Evolutionary conservation across 2,329 filamentous ascomycete species (phyloP), one percentile per base, ranked within the genome.

Genomic region (Fusarium pseudograminearum): DNA sequence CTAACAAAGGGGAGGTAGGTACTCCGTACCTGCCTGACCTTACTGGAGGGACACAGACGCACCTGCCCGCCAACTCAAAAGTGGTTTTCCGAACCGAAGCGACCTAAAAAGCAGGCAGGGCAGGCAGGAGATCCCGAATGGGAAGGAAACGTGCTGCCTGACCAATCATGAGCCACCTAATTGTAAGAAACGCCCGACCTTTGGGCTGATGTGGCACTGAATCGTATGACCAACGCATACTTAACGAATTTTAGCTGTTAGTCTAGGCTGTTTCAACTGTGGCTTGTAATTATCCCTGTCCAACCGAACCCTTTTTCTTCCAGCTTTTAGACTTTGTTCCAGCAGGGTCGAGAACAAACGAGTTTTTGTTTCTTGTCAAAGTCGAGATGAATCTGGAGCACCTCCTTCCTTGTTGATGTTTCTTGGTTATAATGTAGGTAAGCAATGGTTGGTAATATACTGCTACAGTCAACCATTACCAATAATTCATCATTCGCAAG

Each of bases 161-260:
- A 5, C 73, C 73, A 74, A 73, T 73, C 56, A 60, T 6, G 34
- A 38, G 22, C 26, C 8, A 24, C 20, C 18, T 38, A 63, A 61
- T 75, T 71, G 73, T 74, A 56, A 75, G 65, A 75, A 75, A 63
- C 72, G 28, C 57, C 61, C 54, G 71, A 74, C 67, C 30, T 67
- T 75, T 75, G 69, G 58, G 70, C 64, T 62, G 71, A 74, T 75
- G 73, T 75, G 72, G 73, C 69, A 71, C 73, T 74, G 70, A 72
- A 73, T 75, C 73, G 73, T 73, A 75, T 71, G 73, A 73, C 69
- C 57, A 66, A 45, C 36, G 22, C 30, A 52, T 44, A 22, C 46
- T 28, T 20, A 53, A 44, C 24, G 50, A n/a, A 40, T 46, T 40
- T 26, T 54, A 30, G 41, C 24, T 41, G 53, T n/a, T 31, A n/a